Evolutionary conservation across 1,284 basidiomycete species (phyloP).

Genomic region (Pseudozyma hubeiensis): DNA sequence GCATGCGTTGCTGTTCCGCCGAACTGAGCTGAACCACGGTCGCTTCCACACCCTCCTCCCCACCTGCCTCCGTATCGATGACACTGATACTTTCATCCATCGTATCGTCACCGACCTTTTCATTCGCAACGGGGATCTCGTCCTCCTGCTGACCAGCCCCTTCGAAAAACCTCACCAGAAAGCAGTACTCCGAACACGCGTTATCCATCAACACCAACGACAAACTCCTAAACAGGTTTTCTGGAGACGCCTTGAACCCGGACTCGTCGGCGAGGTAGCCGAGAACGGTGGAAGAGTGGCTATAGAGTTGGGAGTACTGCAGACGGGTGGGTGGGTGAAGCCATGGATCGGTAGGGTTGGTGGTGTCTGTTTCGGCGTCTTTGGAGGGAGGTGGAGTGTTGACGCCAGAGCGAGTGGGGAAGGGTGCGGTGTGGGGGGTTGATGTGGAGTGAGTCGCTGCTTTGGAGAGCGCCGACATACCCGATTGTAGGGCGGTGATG

Average conservation of each 20-base stretch:
- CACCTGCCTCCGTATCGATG: slow-evolving; percentile 20
- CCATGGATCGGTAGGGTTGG: slow-evolving; percentile 40
- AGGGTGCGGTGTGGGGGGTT: background rate
- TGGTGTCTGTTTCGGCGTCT: slow-evolving; percentile 9
- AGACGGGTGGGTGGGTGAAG: slow-evolving; percentile 37
- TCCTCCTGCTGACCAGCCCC: slow-evolving; percentile 5
- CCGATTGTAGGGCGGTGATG: slow-evolving; percentile 4
- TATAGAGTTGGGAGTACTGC: slow-evolving; percentile 45
- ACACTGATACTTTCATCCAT: slow-evolving; percentile 17
- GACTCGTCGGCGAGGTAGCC: slow-evolving; percentile 65
- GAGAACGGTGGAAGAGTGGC: slow-evolving; percentile 48
- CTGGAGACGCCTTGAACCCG: slow-evolving; percentile 46
- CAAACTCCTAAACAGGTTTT: slow-evolving; percentile 63
- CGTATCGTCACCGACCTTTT: background rate
- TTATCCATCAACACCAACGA: slow-evolving; percentile 64
- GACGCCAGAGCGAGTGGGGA: background rate
- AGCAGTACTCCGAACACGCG: slow-evolving; percentile 64
- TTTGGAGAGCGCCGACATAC: slow-evolving; percentile 15
- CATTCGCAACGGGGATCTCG: background rate
- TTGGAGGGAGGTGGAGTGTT: slow-evolving; percentile 5
- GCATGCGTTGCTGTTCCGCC: slow-evolving; percentile 33
- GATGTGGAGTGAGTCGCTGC: background rate
- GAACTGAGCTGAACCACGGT: slow-evolving; percentile 47
- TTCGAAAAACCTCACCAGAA: slow-evolving; percentile 65
- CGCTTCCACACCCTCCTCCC: slow-evolving; percentile 16